A percentile compares a stretch with the other conserved stretches of the same genome.
These are phyloP conservation scores for Suillus alpinus DNA, from an alignment of 768 basidiomycete species.

Conservation along the genomic window DNA sequence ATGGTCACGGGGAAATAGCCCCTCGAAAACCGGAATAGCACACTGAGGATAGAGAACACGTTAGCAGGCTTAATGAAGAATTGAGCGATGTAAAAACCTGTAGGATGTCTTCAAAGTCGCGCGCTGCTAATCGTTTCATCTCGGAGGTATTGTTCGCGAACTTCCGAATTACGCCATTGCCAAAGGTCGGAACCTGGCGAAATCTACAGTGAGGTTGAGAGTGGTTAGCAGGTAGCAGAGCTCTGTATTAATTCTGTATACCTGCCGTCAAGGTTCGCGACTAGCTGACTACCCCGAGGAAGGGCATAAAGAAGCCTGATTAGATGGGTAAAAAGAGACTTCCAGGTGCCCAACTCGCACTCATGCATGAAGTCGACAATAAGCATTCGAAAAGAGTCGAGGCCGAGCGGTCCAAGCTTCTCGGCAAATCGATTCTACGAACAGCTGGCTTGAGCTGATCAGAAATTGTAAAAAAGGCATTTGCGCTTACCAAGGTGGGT, in stretches of 20 bases:
- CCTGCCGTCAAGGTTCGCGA: too few species aligned
- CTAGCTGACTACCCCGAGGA: too few species aligned
- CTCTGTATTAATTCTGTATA: too few species aligned
- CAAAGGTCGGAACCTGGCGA: slow-evolving; percentile 29
- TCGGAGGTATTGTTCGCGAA: slow-evolving; percentile 31
- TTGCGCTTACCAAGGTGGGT: neutral
- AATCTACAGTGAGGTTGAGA: slow-evolving; percentile 20
- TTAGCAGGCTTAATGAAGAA: too few species aligned
- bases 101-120: slow-evolving; percentile 36
- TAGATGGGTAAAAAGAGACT: slow-evolving; percentile 1
- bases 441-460: too few species aligned
- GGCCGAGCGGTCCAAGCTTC: slow-evolving; percentile 10
- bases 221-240: too few species aligned
- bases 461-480: too few species aligned
- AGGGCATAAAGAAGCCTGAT: too few species aligned
- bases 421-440: slow-evolving; percentile 34
- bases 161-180: slow-evolving; percentile 24
- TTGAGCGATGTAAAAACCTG: too few species aligned
- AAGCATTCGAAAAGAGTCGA: slow-evolving; percentile 25
- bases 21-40: neutral
- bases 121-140: slow-evolving; percentile 33
- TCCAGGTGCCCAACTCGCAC: slow-evolving; percentile 39
- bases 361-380: slow-evolving; percentile 37
- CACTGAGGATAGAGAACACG: slow-evolving; percentile 16
- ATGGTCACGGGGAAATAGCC: neutral